phyloP scores from a whole-genome alignment of 192 early-diverging fungal species.

The Linnemannia exigua region DNA sequence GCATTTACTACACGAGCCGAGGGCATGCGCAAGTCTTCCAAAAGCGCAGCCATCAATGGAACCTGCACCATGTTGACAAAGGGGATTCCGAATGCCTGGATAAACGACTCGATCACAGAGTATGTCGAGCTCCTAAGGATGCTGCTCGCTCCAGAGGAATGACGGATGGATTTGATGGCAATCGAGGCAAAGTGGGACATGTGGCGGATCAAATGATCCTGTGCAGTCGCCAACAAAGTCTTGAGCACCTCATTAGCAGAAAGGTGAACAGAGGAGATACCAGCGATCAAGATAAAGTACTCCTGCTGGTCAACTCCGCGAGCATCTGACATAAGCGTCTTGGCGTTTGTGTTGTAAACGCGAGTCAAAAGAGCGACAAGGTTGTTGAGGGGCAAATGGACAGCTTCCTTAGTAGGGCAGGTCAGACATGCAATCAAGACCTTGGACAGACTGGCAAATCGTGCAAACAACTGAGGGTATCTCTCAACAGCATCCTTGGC shows the following conservation, averaged over 20 bases:
- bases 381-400: slow-evolving; percentile 65
- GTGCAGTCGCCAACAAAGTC: slow-evolving; percentile 49
- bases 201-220: slow-evolving; percentile 48
- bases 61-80: slow-evolving; percentile 61
- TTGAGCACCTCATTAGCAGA: slow-evolving; percentile 58
- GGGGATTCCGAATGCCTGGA: slow-evolving; percentile 62
- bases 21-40: slow-evolving; percentile 60
- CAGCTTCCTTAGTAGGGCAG: slow-evolving; percentile 52
- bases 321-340: slow-evolving; percentile 49
- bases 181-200: slow-evolving; percentile 47
- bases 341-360: slow-evolving; percentile 59
- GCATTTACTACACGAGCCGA: slow-evolving; percentile 36
- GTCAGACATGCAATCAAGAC: slow-evolving; percentile 43
- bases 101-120: slow-evolving; percentile 57
- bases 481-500: slow-evolving; percentile 51
- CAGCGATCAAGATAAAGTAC: slow-evolving; percentile 61
- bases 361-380: slow-evolving; percentile 64
- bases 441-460: slow-evolving; percentile 33
- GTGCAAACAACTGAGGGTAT: slow-evolving; percentile 32
- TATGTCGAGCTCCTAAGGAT: slow-evolving; percentile 56
- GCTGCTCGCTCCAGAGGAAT: slow-evolving; percentile 37
- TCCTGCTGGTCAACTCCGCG: slow-evolving; percentile 62
- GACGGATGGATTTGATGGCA: slow-evolving; percentile 46
- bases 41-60: slow-evolving; percentile 52
- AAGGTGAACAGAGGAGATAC: slow-evolving; percentile 60